phyloP scores from a whole-genome alignment of 164 flowering plant genomes.

The grape (Vitis vinifera) region DNA sequence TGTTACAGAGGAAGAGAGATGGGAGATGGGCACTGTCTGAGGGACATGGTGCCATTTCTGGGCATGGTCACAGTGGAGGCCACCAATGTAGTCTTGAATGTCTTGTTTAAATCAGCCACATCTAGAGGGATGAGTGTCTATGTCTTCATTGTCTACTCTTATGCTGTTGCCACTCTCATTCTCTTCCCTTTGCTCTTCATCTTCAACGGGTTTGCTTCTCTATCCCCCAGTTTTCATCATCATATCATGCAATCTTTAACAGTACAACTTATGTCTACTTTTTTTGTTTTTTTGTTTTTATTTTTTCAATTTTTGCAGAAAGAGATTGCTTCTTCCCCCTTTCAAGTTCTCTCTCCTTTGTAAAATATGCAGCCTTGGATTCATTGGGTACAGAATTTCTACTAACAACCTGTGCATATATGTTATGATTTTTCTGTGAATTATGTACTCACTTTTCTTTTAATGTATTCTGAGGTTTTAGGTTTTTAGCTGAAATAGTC shows the following conservation, averaged over 20 bases:
- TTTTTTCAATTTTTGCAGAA: constrained; percentile 11
- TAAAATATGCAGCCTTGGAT: constrained; percentile 34
- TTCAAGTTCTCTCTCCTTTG: constrained; percentile 27
- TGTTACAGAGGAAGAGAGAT: constrained; percentile 9
- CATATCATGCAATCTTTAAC: background rate
- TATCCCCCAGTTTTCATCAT: background rate
- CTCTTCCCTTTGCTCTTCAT: constrained; percentile 24
- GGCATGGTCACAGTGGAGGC: constrained; percentile 26
- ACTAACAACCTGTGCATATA: background rate
- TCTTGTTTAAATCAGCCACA: constrained; percentile 21
- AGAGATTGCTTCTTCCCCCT: constrained; percentile 21
- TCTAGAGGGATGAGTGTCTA: constrained; percentile 22
- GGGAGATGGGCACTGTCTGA: constrained; percentile 7
- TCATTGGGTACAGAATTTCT: constrained; percentile 29
- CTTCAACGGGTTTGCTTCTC: constrained; percentile 14
- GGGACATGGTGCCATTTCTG: constrained; percentile 15
- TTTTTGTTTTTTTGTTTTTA: background rate
- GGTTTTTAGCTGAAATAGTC: constrained; percentile 19
- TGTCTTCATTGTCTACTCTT: constrained; percentile 19
- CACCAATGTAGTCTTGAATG: constrained; percentile 14
- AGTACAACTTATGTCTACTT: too few relatives aligned
- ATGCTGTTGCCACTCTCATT: constrained; percentile 12
- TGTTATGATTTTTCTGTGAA: background rate
- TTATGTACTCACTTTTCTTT: background rate
- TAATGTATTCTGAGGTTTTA: background rate